Evolutionary conservation across 2,329 filamentous ascomycete genomes (phyloP).

Genomic region (Hymenoscyphus occultus): DNA sequence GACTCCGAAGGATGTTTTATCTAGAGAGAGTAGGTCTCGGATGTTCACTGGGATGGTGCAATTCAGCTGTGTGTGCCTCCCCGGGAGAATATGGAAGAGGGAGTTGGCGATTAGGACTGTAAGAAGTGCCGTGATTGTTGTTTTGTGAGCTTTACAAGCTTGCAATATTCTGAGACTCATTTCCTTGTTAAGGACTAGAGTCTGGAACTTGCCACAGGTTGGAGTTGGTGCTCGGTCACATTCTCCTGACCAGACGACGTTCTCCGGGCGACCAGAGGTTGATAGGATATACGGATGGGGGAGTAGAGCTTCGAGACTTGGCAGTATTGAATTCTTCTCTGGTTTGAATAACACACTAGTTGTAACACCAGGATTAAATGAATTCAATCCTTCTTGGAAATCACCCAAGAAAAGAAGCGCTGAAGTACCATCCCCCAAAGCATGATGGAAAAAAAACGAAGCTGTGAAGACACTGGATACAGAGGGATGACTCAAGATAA

Average conservation of each 20-base stretch:
- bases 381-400: slow-evolving; percentile 1
- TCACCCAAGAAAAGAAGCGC: background rate
- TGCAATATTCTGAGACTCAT: background rate
- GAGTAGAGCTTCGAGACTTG: background rate
- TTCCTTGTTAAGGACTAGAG: background rate
- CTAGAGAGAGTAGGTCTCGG: background rate
- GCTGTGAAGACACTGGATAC: background rate
- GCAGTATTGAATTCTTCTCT: background rate
- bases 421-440: background rate
- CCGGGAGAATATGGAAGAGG: background rate
- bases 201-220: background rate
- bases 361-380: background rate
- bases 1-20: background rate
- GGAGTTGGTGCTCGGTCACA: background rate
- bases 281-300: background rate
- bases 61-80: background rate
- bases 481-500: background rate
- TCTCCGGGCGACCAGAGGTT: background rate
- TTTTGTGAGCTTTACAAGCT: background rate
- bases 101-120: background rate
- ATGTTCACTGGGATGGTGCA: background rate
- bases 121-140: background rate
- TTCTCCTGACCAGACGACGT: background rate
- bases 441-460: slow-evolving; percentile 7
- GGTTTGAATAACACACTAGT: background rate